A percentile compares a stretch with the other conserved stretches of the same genome.
Conservation (phyloP, 257 asterid species). For the Vinca minor region DNA sequence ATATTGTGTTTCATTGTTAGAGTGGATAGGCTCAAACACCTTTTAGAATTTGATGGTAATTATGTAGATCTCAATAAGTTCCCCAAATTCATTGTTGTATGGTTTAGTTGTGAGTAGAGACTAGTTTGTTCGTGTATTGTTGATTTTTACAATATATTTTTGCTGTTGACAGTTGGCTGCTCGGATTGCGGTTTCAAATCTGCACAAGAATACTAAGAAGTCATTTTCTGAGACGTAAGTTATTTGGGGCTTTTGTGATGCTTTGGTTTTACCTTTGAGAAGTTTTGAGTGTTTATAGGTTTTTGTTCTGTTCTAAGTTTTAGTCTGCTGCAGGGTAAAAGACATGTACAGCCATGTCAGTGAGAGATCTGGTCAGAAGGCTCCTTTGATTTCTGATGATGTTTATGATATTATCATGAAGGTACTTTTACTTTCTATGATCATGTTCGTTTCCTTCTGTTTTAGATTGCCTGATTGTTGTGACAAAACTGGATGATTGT, state of each 20-base stretch:
- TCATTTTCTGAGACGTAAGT: conserved; percentile 96
- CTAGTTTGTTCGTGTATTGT: not conserved
- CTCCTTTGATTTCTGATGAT: conserved; percentile 87
- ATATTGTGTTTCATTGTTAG: not conserved
- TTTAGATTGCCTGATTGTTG: not conserved
- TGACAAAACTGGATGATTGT: not conserved
- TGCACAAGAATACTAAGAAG: conserved; percentile 91
- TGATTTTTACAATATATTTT: too few relatives aligned
- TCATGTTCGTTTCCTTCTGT: not conserved
- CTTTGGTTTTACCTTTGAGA: not conserved
- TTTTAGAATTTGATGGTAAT: not conserved
- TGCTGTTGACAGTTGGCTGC: conserved; percentile 72
- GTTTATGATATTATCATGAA: conserved; percentile 74
- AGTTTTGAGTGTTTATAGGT: not conserved
- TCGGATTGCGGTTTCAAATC: conserved; percentile 95
- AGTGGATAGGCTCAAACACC: not conserved
- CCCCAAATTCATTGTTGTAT: not conserved
- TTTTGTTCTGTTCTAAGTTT: too few relatives aligned
- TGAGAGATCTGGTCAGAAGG: conserved; percentile 71
- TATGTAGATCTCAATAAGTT: not conserved
- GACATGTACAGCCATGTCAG: conserved; percentile 77
- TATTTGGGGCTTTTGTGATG: not conserved
- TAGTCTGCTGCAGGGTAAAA: conserved; percentile 50
- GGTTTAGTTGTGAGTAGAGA: not conserved
- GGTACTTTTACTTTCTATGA: conserved; percentile 30